Evolutionary conservation across 2,329 filamentous ascomycete genomes (phyloP).

Genomic region (Aschersonia sp.): DNA sequence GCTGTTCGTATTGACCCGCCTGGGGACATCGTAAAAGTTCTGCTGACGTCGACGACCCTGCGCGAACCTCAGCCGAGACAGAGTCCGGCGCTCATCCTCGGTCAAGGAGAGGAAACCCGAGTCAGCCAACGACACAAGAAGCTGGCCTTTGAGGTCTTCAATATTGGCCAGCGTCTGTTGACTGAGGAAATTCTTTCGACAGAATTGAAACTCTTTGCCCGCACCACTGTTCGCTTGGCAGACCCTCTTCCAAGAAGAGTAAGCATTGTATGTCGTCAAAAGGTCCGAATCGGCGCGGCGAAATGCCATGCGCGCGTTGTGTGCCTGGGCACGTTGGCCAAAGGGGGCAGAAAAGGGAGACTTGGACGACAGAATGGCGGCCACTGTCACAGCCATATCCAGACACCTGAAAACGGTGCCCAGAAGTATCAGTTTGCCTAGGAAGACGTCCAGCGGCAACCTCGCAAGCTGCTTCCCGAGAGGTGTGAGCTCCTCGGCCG

Average conservation of each 20-base stretch:
- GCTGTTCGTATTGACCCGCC: conserved; percentile 59
- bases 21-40: conserved; percentile 70
- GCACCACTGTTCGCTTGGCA: conserved; percentile 49
- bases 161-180: conserved; percentile 82
- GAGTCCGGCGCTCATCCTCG: conserved; percentile 51
- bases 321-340: conserved; percentile 67
- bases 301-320: conserved; percentile 65
- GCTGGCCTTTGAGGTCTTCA: conserved; percentile 87
- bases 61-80: conserved; percentile 55
- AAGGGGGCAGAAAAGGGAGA: conserved; percentile 84
- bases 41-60: conserved; percentile 41
- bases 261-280: conserved; percentile 87
- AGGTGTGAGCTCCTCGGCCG: conserved; percentile 69
- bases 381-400: conserved; percentile 81
- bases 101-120: conserved; percentile 69
- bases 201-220: conserved; percentile 74
- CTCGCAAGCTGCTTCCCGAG: conserved; percentile 78
- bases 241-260: conserved; percentile 72
- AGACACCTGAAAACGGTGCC: conserved; percentile 80
- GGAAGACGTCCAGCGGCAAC: conserved; percentile 80
- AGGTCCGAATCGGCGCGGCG: conserved; percentile 81
- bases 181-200: conserved; percentile 85
- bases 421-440: conserved; percentile 83
- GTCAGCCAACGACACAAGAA: conserved; percentile 72
- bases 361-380: conserved; percentile 86